A percentile compares a stretch with the other conserved stretches of the same genome.
phyloP scores from a whole-genome alignment of 2,329 filamentous ascomycete species.

The Herpotrichia juniperi region DNA sequence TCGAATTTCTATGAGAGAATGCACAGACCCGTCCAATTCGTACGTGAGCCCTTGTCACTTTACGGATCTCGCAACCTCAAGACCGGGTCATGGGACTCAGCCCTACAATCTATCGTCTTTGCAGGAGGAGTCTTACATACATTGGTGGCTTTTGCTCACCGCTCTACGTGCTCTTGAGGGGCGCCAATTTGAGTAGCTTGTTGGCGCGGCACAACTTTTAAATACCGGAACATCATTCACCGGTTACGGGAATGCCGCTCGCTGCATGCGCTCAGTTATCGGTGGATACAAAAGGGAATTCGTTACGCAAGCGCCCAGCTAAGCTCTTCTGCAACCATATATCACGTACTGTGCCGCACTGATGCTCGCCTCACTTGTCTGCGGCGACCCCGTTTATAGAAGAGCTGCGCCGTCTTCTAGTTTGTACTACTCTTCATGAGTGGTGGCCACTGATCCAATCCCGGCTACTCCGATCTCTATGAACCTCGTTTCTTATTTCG shows the following conservation, averaged over 20 bases:
- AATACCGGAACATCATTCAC: not conserved
- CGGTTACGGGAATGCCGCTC: not conserved
- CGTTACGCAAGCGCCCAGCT: not conserved
- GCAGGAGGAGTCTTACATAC: constrained; percentile 9
- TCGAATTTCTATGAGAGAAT: too few species aligned
- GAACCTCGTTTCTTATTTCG: not conserved
- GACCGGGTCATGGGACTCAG: constrained; percentile 3
- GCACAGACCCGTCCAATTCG: too few species aligned
- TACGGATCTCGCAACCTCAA: not conserved
- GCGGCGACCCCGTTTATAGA: not conserved
- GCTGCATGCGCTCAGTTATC: not conserved
- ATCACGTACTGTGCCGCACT: not conserved
- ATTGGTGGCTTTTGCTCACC: constrained; percentile 9
- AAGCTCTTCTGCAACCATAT: not conserved
- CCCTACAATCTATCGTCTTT: not conserved
- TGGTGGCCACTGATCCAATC: not conserved
- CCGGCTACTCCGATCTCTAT: not conserved
- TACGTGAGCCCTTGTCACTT: too few species aligned
- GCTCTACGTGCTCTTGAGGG: constrained; percentile 2
- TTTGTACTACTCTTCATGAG: not conserved
- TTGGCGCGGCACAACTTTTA: not conserved
- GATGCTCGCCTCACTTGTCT: not conserved
- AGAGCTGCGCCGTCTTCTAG: not conserved
- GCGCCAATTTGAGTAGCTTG: not conserved
- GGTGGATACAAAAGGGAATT: not conserved